Evolutionary conservation across 495 filamentous ascomycete species (phyloP).

Genomic region (Podospora australis): DNA sequence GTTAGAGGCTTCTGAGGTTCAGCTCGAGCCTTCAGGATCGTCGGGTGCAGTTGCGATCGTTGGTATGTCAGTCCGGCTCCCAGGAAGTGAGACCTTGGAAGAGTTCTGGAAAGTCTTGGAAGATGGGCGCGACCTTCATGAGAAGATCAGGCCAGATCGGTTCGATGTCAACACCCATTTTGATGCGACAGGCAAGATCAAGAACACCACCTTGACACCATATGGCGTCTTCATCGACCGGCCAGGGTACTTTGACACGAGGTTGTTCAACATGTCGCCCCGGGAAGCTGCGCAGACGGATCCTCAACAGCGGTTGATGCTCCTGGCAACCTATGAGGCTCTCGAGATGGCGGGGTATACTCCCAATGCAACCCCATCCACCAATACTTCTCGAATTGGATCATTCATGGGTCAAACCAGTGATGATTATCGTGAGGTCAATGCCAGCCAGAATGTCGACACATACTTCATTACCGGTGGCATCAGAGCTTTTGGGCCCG

Average conservation of each 20-base stretch:
- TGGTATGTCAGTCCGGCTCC: conserved; percentile 59
- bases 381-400: conserved; percentile 69
- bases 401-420: conserved; percentile 75
- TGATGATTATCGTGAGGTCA: conserved; percentile 81
- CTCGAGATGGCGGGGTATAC: conserved; percentile 77
- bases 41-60: conserved; percentile 51
- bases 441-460: conserved; percentile 74
- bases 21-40: not conserved
- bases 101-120: conserved; percentile 59
- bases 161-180: conserved; percentile 66
- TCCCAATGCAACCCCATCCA: conserved; percentile 65
- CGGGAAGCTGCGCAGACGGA: conserved; percentile 75
- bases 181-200: conserved; percentile 58
- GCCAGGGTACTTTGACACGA: conserved; percentile 67
- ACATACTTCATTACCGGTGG: conserved; percentile 86
- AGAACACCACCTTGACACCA: conserved; percentile 63
- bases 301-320: conserved; percentile 67
- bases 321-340: conserved; percentile 76
- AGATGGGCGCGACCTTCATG: conserved; percentile 47
- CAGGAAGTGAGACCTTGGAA: conserved; percentile 49
- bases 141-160: conserved; percentile 54
- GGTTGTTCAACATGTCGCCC: conserved; percentile 83
- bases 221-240: conserved; percentile 75
- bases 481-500: conserved; percentile 72
- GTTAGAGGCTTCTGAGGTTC: not conserved